phyloP scores from a whole-genome alignment of 1,139 yeast species.

The Lodderomyces theae region DNA sequence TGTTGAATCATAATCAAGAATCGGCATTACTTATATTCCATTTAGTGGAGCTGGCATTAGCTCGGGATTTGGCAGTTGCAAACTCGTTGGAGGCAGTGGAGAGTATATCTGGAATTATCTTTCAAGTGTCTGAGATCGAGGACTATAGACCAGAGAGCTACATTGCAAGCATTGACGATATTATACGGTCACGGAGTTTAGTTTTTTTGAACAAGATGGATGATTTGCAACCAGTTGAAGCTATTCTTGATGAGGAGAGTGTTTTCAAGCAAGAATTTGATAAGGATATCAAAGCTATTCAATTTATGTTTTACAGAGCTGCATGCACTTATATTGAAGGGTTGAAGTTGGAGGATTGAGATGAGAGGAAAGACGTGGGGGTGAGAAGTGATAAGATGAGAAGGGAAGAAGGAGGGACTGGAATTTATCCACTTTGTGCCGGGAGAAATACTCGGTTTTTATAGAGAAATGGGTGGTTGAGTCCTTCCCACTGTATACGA shows the following conservation, averaged over 20 bases:
- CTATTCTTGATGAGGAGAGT: slow-evolving; percentile 15
- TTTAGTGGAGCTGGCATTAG: slow-evolving; percentile 39
- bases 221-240: slow-evolving; percentile 18
- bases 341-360: slow-evolving; percentile 32
- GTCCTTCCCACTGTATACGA: slow-evolving; percentile 4
- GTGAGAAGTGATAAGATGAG: too few relatives aligned
- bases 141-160: slow-evolving; percentile 21
- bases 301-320: slow-evolving; percentile 39
- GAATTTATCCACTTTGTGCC: background rate
- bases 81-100: slow-evolving; percentile 28
- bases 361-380: too few relatives aligned
- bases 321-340: slow-evolving; percentile 42
- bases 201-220: slow-evolving; percentile 14
- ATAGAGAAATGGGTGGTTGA: slow-evolving; percentile 1
- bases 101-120: slow-evolving; percentile 28
- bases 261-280: slow-evolving; percentile 16
- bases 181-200: slow-evolving; percentile 16
- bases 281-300: slow-evolving; percentile 24
- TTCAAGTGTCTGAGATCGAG: slow-evolving; percentile 21
- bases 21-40: slow-evolving; percentile 47
- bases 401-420: background rate
- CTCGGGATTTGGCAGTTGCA: slow-evolving; percentile 33
- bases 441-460: background rate
- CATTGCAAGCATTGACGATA: slow-evolving; percentile 16
- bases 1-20: slow-evolving; percentile 35